These are phyloP conservation scores for Alternaria incomplexa DNA, from an alignment of 2,329 filamentous ascomycete species.

Conservation along the genomic window DNA sequence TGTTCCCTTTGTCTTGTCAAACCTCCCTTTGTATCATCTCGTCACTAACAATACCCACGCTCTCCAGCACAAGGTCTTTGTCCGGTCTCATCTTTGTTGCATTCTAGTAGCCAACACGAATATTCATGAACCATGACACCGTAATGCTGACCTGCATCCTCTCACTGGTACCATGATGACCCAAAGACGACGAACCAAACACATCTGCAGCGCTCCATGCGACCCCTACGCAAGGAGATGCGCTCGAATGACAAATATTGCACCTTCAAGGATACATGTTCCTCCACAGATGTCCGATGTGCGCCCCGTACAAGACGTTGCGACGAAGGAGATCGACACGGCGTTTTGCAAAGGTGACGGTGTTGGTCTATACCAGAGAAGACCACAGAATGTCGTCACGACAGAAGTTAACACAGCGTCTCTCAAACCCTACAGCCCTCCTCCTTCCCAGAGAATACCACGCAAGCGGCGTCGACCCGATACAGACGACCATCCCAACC, in stretches of 20 bases:
- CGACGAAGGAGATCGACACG: no score
- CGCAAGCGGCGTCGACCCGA: fast-evolving
- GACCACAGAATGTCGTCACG: neutral
- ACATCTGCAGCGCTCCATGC: neutral
- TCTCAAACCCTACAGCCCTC: neutral
- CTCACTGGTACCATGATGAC: neutral
- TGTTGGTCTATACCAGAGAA: neutral
- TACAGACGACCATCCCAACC: neutral
- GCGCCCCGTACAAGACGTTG: no score
- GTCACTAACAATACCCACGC: no score
- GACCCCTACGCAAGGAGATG: neutral
- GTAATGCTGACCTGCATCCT: neutral
- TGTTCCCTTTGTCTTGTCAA: neutral
- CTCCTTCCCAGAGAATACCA: neutral
- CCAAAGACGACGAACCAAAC: neutral
- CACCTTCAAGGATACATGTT: neutral
- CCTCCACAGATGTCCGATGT: neutral
- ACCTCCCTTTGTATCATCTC: neutral
- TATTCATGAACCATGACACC: no score
- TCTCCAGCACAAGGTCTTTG: no score
- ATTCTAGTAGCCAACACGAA: no score
- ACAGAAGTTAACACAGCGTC: neutral
- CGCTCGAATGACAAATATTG: neutral
- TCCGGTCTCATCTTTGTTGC: no score
- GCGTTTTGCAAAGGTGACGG: neutral